phyloP scores from a whole-genome alignment of 371 early-diverging fungal species.

The Mucor sp. region DNA sequence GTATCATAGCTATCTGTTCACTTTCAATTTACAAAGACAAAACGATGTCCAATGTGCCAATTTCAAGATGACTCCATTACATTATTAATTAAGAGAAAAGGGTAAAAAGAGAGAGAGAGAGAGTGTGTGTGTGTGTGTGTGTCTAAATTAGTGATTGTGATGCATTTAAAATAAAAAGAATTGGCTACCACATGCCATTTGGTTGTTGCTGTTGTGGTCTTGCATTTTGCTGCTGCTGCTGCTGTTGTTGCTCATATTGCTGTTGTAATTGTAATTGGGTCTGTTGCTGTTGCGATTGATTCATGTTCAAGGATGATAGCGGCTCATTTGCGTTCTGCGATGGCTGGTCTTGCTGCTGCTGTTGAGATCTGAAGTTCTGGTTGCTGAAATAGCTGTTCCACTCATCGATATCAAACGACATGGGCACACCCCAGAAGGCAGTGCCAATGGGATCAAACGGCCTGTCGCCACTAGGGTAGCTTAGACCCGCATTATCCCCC shows the following conservation, averaged over 20 bases:
- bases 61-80: too few species aligned
- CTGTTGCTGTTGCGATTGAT: not conserved
- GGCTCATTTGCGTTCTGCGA: not conserved
- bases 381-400: constrained; percentile 32
- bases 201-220: not conserved
- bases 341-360: not conserved
- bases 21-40: too few species aligned
- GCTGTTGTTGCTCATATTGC: constrained; percentile 1
- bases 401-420: constrained; percentile 33
- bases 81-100: not conserved
- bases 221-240: not conserved
- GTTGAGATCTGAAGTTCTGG: constrained; percentile 12
- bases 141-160: not conserved
- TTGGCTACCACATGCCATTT: not conserved
- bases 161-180: not conserved
- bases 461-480: not conserved
- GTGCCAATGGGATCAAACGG: constrained; percentile 28
- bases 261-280: not conserved
- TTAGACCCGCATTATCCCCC: constrained; percentile 10
- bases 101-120: not conserved
- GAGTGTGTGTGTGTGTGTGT: too few species aligned
- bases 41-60: too few species aligned
- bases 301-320: not conserved
- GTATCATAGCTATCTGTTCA: too few species aligned
- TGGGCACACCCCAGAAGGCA: constrained; percentile 30